Evolutionary conservation across 2,329 filamentous ascomycete species (phyloP).

Genomic region (Ophiocordyceps camponoti-saundersi): DNA sequence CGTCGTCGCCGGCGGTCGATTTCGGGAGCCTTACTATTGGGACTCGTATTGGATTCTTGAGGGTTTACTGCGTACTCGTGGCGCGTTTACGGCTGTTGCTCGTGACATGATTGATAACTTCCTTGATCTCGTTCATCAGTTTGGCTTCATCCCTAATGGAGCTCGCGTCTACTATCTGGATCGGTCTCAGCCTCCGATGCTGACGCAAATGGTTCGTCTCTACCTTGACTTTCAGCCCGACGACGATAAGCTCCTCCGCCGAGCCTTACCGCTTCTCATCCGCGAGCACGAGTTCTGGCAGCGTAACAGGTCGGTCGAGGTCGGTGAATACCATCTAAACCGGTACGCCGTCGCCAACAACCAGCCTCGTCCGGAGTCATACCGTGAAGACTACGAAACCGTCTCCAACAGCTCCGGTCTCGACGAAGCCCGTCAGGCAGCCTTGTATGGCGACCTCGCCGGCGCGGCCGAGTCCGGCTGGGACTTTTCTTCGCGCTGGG

Average conservation of each 20-base stretch:
- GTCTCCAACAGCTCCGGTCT: constrained; percentile 41
- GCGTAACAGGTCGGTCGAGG: constrained; percentile 38
- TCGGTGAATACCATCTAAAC: constrained; percentile 39
- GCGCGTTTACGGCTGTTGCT: constrained; percentile 44
- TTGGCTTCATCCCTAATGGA: constrained; percentile 52
- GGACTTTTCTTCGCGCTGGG: constrained; percentile 46
- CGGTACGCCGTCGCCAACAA: constrained; percentile 45
- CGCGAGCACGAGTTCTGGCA: constrained; percentile 48
- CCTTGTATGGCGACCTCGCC: constrained; percentile 44
- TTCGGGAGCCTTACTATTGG: constrained; percentile 57
- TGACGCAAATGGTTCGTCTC: constrained; percentile 47
- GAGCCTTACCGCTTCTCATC: constrained; percentile 44
- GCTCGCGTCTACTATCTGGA: constrained; percentile 52
- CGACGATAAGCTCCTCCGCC: constrained; percentile 40
- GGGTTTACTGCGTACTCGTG: constrained; percentile 46
- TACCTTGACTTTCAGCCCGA: constrained; percentile 46
- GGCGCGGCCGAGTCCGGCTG: constrained; percentile 49
- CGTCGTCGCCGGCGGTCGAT: constrained; percentile 54
- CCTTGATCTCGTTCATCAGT: constrained; percentile 45
- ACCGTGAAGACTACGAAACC: constrained; percentile 45
- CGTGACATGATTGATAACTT: constrained; percentile 56
- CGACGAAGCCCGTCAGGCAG: constrained; percentile 31
- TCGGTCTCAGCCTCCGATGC: constrained; percentile 47
- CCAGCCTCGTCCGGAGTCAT: constrained; percentile 51
- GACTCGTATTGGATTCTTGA: constrained; percentile 54